Base-by-base conservation (phyloP, 1,284 basidiomycete genomes). In the Austropuccinia psidii region DNA sequence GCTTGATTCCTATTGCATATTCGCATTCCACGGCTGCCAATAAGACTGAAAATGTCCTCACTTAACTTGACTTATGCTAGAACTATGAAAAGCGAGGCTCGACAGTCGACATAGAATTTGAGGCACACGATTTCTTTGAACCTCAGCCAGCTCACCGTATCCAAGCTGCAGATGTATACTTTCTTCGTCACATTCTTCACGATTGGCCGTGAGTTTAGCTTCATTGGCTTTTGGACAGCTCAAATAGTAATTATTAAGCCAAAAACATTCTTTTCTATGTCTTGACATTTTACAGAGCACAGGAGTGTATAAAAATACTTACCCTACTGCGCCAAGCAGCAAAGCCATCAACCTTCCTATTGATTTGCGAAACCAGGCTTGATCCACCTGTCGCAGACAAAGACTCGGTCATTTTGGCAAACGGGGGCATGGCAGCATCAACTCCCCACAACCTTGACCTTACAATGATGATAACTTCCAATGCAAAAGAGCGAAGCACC, bases 101-200 rank as follows among this genome's bases (percentile, higher is more conserved):
- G 17, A n/a, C 58, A 43, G 39, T 43, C 39, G 45, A 61, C n/a
- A 3, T 61, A 27, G 58, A 61, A 43, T 61, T 61, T 29, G 58
- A 61, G 58, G 39, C 24, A 29, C 39, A 5, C 24, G 33, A 61
- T 37, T 61, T 61, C 19, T 61, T 39, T 27, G 13, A 43, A 39
- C 39, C 41, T 3, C 58, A 61, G 31, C 58, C 58, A 39, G 37
- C 58, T 37, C 58, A 45, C 45, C 58, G 58, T 11, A 21, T 24
- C 27, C 21, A 43, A 27, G 11, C 8, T 31, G 39, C n/a, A 24
- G 58, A 61, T 45, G 39, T 39, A 2, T 61, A 45, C 39, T 61
- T 61, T 17, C 58, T 61, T 45, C 58, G 58, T 27, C 58, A 61
- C 58, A 27, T 61, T 29, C 31, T 61, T 27, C 58, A 61, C n/a